Conservation (phyloP, 495 filamentous ascomycete genomes). For the Xylaria bambusicola region DNA sequence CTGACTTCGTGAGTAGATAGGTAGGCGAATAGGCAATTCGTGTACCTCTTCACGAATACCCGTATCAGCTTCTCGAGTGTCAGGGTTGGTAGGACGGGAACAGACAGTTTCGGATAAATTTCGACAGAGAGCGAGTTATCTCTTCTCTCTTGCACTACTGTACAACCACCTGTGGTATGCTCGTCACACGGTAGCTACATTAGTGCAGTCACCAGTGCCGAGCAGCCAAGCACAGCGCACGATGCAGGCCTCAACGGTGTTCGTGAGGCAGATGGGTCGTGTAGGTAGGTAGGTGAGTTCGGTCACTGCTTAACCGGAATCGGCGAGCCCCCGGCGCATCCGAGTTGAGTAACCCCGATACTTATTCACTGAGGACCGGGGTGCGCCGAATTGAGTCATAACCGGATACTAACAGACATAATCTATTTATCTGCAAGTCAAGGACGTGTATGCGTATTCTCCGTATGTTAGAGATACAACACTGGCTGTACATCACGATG, state of each 20-base stretch:
- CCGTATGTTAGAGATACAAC: conserved; percentile 1
- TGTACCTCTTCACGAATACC: no score
- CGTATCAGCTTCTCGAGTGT: no score
- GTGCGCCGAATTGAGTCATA: conserved; percentile 11
- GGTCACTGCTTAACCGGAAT: conserved; percentile 1
- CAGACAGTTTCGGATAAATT: no score
- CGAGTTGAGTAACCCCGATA: conserved; percentile 23
- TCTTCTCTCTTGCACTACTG: no score
- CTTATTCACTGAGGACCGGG: background rate
- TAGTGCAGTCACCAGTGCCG: background rate
- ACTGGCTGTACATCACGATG: conserved; percentile 2
- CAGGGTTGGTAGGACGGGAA: no score
- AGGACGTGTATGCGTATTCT: conserved; percentile 8
- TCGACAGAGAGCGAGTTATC: no score
- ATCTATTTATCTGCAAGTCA: background rate
- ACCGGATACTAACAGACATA: background rate
- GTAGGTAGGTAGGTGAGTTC: background rate
- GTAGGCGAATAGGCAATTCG: no score
- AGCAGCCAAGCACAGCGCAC: conserved; percentile 3
- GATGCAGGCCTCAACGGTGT: conserved; percentile 4
- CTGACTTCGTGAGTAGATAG: no score
- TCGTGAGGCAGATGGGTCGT: background rate
- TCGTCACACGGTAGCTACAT: background rate
- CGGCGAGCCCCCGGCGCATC: conserved; percentile 14
- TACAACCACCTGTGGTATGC: no score